Conservation (phyloP, 129 eudicot genomes). For the Lonicera japonica region DNA sequence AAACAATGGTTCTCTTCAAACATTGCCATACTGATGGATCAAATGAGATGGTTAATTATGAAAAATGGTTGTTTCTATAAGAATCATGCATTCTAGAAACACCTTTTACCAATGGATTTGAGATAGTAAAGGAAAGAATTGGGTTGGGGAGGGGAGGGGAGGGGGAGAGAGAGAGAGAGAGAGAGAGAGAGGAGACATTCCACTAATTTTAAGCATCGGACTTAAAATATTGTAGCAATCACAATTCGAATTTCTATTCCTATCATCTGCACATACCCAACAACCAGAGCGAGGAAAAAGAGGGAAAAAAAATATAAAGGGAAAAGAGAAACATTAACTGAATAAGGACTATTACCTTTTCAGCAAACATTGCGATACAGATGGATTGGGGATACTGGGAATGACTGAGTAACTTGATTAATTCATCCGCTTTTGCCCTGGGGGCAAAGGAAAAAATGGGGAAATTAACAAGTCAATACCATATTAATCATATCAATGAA, state of each 20-base stretch:
- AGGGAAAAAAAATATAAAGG: too few relatives aligned
- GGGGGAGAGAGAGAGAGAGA: not conserved
- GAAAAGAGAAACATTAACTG: not conserved
- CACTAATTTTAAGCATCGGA: slow-evolving; percentile 1
- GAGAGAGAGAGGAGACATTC: not conserved
- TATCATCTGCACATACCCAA: not conserved
- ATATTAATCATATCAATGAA: not conserved
- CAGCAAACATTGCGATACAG: slow-evolving; percentile 60
- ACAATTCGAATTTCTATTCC: not conserved
- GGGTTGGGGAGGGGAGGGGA: not conserved
- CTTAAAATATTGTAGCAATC: not conserved
- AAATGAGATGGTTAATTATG: too few relatives aligned
- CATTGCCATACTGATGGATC: too few relatives aligned
- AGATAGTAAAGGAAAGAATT: too few relatives aligned
- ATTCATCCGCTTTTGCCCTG: slow-evolving; percentile 62
- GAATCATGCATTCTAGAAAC: too few relatives aligned
- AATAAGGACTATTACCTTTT: slow-evolving; percentile 43
- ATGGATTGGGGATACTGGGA: slow-evolving; percentile 57
- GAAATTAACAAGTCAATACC: not conserved
- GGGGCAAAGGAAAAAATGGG: not conserved
- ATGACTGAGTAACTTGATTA: slow-evolving; percentile 42
- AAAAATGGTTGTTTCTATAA: too few relatives aligned
- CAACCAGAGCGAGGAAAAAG: not conserved
- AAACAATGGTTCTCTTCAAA: too few relatives aligned
- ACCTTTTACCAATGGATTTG: too few relatives aligned